A percentile compares a stretch with the other conserved stretches of the same genome.
These are phyloP conservation scores for Elymus sibiricus DNA, from an alignment of 176 grass and related monocot species.

Conservation along the genomic window DNA sequence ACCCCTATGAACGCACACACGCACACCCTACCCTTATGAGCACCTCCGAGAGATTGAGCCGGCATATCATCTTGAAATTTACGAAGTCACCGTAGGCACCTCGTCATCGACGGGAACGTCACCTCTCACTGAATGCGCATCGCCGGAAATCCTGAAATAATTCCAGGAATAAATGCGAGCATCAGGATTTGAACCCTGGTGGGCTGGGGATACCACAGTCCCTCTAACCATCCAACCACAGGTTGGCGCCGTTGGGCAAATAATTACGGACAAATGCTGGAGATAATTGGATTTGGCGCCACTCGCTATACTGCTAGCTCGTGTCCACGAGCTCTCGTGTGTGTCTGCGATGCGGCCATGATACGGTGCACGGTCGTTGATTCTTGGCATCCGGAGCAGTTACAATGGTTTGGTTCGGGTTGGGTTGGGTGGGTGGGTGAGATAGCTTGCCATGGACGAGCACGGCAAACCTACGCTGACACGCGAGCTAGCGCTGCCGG, in stretches of 20 bases:
- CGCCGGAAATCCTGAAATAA: no score
- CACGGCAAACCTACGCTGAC: neutral
- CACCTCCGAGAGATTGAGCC: no score
- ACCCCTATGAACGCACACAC: no score
- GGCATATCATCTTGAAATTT: no score
- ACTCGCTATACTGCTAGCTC: neutral
- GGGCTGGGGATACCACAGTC: no score
- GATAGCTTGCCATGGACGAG: neutral
- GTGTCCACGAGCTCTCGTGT: neutral
- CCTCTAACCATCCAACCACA: no score
- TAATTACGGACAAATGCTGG: neutral
- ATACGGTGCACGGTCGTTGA: neutral
- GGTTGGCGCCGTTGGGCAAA: neutral
- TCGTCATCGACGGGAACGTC: no score
- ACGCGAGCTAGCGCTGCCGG: neutral
- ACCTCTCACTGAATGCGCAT: no score
- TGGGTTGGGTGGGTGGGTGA: neutral
- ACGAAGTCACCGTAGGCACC: no score
- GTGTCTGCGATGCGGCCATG: neutral
- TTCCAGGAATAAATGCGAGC: no score
- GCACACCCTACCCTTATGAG: no score
- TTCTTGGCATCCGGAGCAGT: conserved; percentile 28
- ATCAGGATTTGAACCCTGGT: no score
- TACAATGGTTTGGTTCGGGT: neutral
- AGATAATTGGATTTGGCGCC: neutral